phyloP scores from a whole-genome alignment of 2,329 filamentous ascomycete species.

The Aspergillus latus region DNA sequence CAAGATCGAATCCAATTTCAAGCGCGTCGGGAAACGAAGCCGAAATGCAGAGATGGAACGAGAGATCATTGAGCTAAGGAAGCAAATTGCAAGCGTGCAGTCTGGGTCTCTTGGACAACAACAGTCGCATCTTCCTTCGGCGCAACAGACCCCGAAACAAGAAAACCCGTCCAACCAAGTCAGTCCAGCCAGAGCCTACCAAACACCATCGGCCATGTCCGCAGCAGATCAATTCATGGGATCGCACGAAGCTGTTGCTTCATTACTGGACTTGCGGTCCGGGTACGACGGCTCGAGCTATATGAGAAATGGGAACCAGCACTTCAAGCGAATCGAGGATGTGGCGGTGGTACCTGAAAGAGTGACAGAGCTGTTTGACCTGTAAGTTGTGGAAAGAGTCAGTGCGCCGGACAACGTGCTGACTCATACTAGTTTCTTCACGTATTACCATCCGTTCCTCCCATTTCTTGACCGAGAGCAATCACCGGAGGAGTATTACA shows the following conservation, averaged over 20 bases:
- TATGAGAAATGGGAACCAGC: conserved; percentile 51
- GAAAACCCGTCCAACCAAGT: conserved; percentile 36
- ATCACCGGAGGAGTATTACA: conserved; percentile 58
- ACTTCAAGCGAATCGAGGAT: conserved; percentile 54
- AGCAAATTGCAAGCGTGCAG: conserved; percentile 45
- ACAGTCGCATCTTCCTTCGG: conserved; percentile 21
- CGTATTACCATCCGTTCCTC: conserved; percentile 63
- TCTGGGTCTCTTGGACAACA: conserved; percentile 27
- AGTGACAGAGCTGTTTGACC: conserved; percentile 47
- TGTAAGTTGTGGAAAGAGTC: conserved; percentile 31
- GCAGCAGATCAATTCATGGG: conserved; percentile 46
- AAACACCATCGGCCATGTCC: conserved; percentile 38
- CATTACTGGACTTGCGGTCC: conserved; percentile 51
- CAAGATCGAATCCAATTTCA: conserved; percentile 69
- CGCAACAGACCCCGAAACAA: conserved; percentile 37
- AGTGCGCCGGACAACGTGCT: conserved; percentile 7
- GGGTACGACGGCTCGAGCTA: conserved; percentile 45
- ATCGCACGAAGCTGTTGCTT: conserved; percentile 52
- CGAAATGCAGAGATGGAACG: conserved; percentile 65
- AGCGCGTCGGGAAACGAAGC: conserved; percentile 65
- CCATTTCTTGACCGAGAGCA: conserved; percentile 60
- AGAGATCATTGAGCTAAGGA: conserved; percentile 53
- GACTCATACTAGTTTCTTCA: conserved; percentile 58
- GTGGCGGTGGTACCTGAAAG: conserved; percentile 46
- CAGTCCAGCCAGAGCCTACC: conserved; percentile 34